Percentiles rank a stretch among this genome's conserved stretches.
Conservation (phyloP, 2,329 filamentous ascomycete species). For the Xylaria sp. region DNA sequence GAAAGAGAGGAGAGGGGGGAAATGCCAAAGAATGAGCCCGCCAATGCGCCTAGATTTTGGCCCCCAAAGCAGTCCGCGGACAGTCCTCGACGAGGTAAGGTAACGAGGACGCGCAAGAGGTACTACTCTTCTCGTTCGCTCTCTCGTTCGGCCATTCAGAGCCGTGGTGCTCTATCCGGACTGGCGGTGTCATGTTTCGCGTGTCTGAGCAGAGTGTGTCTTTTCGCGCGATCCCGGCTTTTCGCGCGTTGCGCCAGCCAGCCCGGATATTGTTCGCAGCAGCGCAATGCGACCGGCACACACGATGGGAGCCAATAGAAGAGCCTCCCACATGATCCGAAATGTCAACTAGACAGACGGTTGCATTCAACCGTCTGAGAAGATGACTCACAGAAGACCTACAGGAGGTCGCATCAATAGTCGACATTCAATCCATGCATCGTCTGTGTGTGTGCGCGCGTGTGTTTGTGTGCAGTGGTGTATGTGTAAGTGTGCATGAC, state of each 20-base stretch:
- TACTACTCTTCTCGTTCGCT: conserved; percentile 14
- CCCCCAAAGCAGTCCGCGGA: conserved; percentile 38
- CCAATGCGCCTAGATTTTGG: conserved; percentile 34
- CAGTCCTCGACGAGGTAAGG: neutral
- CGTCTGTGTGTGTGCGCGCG: conserved; percentile 31
- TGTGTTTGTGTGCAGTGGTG: conserved; percentile 10
- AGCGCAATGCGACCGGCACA: conserved; percentile 24
- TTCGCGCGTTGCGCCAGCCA: conserved; percentile 39
- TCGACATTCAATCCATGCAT: conserved; percentile 36
- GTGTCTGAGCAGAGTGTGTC: conserved; percentile 17
- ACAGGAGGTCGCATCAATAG: conserved; percentile 42
- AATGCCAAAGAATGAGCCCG: conserved; percentile 28
- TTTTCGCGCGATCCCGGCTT: conserved; percentile 24
- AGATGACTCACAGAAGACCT: conserved; percentile 48
- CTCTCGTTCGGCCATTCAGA: conserved; percentile 28
- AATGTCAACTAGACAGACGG: conserved; percentile 18
- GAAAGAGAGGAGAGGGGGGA: neutral
- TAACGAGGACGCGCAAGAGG: conserved; percentile 22
- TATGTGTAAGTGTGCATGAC: conserved; percentile 41
- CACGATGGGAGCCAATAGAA: conserved; percentile 30
- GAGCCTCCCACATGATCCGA: conserved; percentile 26
- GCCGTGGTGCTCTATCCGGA: conserved; percentile 34
- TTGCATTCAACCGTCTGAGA: conserved; percentile 20
- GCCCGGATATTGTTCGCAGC: conserved; percentile 36
- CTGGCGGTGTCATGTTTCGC: conserved; percentile 27